Base-by-base conservation (phyloP, 306 rosid genomes). In the Acacia crassicarpa region DNA sequence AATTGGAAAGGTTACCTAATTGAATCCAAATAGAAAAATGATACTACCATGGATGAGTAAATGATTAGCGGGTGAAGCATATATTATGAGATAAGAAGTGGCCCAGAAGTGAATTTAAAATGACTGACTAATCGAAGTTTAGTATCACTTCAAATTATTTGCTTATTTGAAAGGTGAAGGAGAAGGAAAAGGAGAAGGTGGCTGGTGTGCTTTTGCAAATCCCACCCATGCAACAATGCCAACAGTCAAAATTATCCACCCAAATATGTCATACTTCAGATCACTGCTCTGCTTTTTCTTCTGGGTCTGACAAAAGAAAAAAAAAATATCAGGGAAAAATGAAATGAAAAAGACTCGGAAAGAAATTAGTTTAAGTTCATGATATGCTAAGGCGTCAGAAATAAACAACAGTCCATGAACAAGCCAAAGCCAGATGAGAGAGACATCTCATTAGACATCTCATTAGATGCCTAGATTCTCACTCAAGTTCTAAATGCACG, bases 211-310 rank as follows among this genome's bases (percentile, higher is more conserved):
- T 58, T 90, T 90, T 4, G 89, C 87, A 32, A 90, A 88, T 65
- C 94, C 94, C 35, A 86, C 89, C 94, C 94, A 90, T 38, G 92
- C 85, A 77, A 90, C 92, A 83, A 90, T 87, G 70, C 88, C 90
- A 77, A 88, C 92, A 71, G 89, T 90, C 73, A 90, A 89, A 84
- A 90, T 83, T 74, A 86, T 13, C 94, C 94, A 86, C 82, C 94
- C 94, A 75, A 83, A 73, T 83, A 90, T 85, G 88, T 88, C 94
- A 70, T 86, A 88, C 69, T 79, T 86, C 66, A 86, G 83, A 86
- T 86, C 89, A 73, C 80, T 86, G 88, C 86, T 82, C 77, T 81
- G 87, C 89, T 79, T 90, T 74, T 88, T 88, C 92, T 89, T 85
- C 40, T 77, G 82, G 79, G 72, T 77, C 84, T 82, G 89, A 53